These are phyloP conservation scores for Pontederia crassipes DNA, from an alignment of 176 grass and related monocot species.

Conservation along the genomic window DNA sequence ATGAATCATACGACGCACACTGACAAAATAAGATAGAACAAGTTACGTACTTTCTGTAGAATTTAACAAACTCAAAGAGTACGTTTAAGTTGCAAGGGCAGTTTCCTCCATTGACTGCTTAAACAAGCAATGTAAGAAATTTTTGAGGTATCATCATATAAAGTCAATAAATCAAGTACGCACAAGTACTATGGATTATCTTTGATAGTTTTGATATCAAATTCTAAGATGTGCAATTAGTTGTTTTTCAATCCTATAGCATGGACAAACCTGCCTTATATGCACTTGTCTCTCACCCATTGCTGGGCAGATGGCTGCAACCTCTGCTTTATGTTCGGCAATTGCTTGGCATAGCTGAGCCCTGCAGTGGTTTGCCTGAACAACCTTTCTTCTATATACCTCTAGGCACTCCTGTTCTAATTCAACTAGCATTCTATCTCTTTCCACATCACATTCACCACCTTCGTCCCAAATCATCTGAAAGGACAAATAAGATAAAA, in stretches of 20 bases:
- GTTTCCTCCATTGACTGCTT: too few relatives aligned
- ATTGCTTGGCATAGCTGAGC: constrained; percentile 43
- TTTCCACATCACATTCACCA: constrained; percentile 47
- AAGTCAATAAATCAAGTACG: too few relatives aligned
- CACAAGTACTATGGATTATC: not conserved
- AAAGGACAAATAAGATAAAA: not conserved
- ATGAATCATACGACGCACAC: too few relatives aligned
- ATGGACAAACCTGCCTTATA: constrained; percentile 24
- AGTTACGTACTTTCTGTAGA: too few relatives aligned
- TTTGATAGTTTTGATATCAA: constrained; percentile 10
- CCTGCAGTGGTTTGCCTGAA: constrained; percentile 40
- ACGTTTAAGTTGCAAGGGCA: too few relatives aligned
- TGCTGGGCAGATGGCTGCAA: constrained; percentile 49
- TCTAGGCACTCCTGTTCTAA: constrained; percentile 71
- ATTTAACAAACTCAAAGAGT: too few relatives aligned
- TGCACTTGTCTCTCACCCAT: constrained; percentile 48
- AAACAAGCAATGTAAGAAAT: too few relatives aligned
- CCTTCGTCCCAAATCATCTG: constrained; percentile 84
- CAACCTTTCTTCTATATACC: constrained; percentile 49
- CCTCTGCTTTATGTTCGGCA: constrained; percentile 40
- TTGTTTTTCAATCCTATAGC: not conserved
- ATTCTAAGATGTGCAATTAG: not conserved
- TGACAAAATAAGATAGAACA: not conserved
- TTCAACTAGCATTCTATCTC: constrained; percentile 35
- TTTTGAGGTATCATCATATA: too few relatives aligned